phyloP scores from a whole-genome alignment of 805 yeast species.

The Metschnikowia anglica region DNA sequence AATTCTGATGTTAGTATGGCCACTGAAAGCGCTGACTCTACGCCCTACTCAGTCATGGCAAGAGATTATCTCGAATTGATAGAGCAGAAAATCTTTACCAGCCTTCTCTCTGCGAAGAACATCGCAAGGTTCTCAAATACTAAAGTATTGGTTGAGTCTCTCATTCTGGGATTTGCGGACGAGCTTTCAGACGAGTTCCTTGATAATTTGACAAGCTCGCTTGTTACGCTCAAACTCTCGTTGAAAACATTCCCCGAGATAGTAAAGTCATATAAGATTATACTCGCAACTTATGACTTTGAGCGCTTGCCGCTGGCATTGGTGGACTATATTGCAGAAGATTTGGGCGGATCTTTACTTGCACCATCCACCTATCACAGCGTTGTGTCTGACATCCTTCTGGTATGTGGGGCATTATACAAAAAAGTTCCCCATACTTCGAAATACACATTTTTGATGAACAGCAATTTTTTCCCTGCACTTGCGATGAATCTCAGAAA shows the following conservation, averaged over 20 bases:
- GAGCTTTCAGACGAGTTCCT: conserved; percentile 23
- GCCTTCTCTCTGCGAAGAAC: conserved; percentile 24
- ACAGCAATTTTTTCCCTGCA: conserved; percentile 20
- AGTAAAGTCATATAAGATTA: conserved; percentile 27
- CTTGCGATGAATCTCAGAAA: conserved; percentile 17
- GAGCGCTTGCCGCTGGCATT: conserved; percentile 21
- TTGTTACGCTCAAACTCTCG: conserved; percentile 21
- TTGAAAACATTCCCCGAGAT: conserved; percentile 28
- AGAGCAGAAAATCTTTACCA: conserved; percentile 29
- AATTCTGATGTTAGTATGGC: conserved; percentile 43
- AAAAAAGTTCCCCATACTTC: conserved; percentile 5
- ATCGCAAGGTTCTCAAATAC: conserved; percentile 25
- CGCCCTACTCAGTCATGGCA: conserved; percentile 3
- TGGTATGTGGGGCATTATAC: conserved; percentile 23
- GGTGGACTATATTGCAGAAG: conserved; percentile 24
- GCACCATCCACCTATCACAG: conserved; percentile 29
- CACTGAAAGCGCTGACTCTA: conserved; percentile 17
- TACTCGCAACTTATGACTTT: conserved; percentile 22
- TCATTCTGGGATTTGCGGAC: conserved; percentile 21
- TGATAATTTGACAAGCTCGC: conserved; percentile 17
- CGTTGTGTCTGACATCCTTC: conserved; percentile 30
- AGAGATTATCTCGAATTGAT: conserved; percentile 13
- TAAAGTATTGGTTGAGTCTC: conserved; percentile 29
- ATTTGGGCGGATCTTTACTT: conserved; percentile 24
- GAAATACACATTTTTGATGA: conserved; percentile 8